These are phyloP conservation scores for Fraxinus paxiana DNA, from an alignment of 305 asterid genomes.

Conservation along the genomic window DNA sequence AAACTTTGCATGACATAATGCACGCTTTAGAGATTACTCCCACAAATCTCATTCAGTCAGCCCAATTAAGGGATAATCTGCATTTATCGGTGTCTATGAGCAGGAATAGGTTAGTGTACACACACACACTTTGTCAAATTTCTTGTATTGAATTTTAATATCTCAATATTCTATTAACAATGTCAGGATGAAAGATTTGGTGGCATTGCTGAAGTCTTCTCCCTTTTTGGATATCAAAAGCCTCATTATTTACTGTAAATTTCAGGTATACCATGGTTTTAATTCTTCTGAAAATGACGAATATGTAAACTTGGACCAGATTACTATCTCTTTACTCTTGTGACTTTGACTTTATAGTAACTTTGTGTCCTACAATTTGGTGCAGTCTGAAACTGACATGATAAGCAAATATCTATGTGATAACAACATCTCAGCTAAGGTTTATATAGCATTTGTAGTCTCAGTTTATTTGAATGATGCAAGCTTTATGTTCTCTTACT, in stretches of 20 bases:
- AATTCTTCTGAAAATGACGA: constrained; percentile 11
- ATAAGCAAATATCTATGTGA: constrained; percentile 83
- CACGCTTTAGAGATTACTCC: constrained; percentile 73
- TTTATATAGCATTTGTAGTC: constrained; percentile 38
- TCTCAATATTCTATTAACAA: constrained; percentile 18
- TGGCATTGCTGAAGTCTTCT: constrained; percentile 64
- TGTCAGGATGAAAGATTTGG: constrained; percentile 73
- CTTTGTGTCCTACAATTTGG: constrained; percentile 20
- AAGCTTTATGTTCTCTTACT: constrained; percentile 23
- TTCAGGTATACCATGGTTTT: constrained; percentile 52
- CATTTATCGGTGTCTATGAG: constrained; percentile 70
- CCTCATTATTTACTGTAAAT: constrained; percentile 90
- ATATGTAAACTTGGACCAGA: constrained; percentile 6
- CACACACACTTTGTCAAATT: constrained; percentile 16
- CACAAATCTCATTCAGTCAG: constrained; percentile 56
- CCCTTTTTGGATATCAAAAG: constrained; percentile 70
- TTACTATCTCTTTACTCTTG: not conserved
- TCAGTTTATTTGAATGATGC: constrained; percentile 23
- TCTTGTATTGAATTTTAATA: constrained; percentile 15
- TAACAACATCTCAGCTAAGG: constrained; percentile 79
- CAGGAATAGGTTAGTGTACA: constrained; percentile 51
- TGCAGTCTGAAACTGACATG: constrained; percentile 82
- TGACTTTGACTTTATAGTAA: constrained; percentile 20
- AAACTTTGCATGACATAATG: constrained; percentile 71
- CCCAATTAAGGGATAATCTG: constrained; percentile 78